A percentile compares a stretch with the other conserved stretches of the same genome.
These are phyloP conservation scores for Botrytis porri DNA, from an alignment of 2,329 filamentous ascomycete species.

Conservation along the genomic window DNA sequence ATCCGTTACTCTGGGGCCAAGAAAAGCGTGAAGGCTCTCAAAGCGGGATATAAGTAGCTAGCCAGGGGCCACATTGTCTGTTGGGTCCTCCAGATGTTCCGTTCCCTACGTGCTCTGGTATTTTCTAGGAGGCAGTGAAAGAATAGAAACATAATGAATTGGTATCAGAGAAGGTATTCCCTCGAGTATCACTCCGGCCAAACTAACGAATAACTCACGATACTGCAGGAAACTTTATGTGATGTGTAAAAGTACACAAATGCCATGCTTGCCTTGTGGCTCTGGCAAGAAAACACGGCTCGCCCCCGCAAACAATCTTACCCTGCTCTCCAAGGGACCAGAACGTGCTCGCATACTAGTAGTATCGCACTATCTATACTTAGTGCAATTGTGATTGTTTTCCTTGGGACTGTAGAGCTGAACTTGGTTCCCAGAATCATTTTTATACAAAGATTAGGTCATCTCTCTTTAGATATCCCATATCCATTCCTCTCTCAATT, in stretches of 20 bases:
- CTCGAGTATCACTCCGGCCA: not conserved
- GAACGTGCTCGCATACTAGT: not conserved
- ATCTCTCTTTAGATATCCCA: not conserved
- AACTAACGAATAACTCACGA: no score
- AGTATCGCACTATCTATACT: not conserved
- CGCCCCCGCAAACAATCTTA: not conserved
- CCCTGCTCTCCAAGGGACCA: not conserved
- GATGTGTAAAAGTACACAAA: not conserved
- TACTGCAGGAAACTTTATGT: not conserved
- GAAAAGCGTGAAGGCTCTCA: not conserved
- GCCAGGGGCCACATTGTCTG: not conserved
- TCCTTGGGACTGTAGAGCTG: not conserved
- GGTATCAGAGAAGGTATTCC: no score
- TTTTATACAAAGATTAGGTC: not conserved
- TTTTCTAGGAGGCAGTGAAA: not conserved
- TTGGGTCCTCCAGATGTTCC: not conserved
- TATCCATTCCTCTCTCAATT: not conserved
- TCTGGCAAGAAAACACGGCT: not conserved
- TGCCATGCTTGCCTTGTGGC: not conserved
- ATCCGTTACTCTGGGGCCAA: not conserved
- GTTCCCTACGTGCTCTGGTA: not conserved
- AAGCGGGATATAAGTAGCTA: not conserved
- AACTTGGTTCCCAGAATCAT: not conserved
- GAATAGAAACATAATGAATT: not conserved
- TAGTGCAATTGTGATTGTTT: not conserved